Conservation (phyloP, 2,329 filamentous ascomycete species). For the Talaromyces rugulosus region DNA sequence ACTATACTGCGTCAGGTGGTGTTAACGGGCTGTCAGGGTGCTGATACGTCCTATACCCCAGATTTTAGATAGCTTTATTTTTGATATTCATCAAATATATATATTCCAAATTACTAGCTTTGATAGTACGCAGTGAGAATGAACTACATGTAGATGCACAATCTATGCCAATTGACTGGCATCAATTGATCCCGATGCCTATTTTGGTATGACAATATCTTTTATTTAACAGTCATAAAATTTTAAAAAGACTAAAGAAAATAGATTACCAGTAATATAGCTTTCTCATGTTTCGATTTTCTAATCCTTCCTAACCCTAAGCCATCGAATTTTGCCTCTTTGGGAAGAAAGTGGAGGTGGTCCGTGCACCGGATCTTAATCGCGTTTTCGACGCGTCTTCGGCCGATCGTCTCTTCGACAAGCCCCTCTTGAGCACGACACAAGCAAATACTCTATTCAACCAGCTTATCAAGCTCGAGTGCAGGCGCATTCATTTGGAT, state of each 20-base stretch:
- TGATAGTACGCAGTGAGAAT: too few relatives aligned
- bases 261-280: too few relatives aligned
- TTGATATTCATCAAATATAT: not conserved
- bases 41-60: not conserved
- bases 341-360: not conserved
- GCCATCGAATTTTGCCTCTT: not conserved
- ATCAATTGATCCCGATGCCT: too few relatives aligned
- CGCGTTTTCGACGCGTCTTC: not conserved
- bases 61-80: not conserved
- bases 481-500: not conserved
- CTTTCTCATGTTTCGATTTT: too few relatives aligned
- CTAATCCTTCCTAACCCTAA: not conserved
- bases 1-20: slow-evolving; percentile 33
- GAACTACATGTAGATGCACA: too few relatives aligned
- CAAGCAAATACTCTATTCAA: not conserved
- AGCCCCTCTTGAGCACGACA: not conserved
- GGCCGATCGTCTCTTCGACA: not conserved
- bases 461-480: not conserved
- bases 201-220: too few relatives aligned
- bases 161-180: too few relatives aligned
- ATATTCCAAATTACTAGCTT: too few relatives aligned
- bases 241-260: too few relatives aligned
- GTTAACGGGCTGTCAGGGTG: slow-evolving; percentile 30
- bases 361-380: not conserved
- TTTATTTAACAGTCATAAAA: too few relatives aligned